Evolutionary conservation across 2,329 filamentous ascomycete genomes (phyloP), one percentile per base, ranked within the genome.

Genomic region (Sarocladium oryzae): DNA sequence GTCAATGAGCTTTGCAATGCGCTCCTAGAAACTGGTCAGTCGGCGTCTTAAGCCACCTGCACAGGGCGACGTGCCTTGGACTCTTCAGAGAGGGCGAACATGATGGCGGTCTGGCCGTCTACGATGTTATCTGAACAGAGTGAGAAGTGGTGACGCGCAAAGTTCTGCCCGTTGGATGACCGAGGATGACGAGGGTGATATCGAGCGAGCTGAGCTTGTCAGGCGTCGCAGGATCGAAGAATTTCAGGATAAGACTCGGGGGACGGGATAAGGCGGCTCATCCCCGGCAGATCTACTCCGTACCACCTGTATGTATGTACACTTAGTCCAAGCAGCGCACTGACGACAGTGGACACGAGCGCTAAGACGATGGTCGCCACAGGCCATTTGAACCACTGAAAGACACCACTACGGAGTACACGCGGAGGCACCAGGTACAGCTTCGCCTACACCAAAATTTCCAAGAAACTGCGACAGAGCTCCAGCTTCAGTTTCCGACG

Each of bases 1-100:
- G 72, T 97, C 93, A 69, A 99, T 93, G 75, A 97, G 81, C 78
- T 91, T 92, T 65, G 88, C 85, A 73, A 99, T 96, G 78, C 93
- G 90, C 85, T 99, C 93, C 92, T 96, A 62, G 59, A 50, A 23
- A 54, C 37, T 56, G 45, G 33, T 54, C 16, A 53, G 51, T 43
- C 15, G 32, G 20, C 26, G n/a, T 32, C n/a, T n/a, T n/a, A n/a
- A n/a, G 28, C 28, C 21, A 10, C 16, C 36, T 10, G 24, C 28
- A 48, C 24, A 20, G 16, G 21, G 8, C 28, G 30, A 51, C 66
- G 58, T 67, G 95, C 92, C 86, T 97, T 97, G 66, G 91, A 90
- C 77, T 99, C 93, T 74, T 99, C 93, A 49, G 93, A 97, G 59
- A 97, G 85, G 64, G 76, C 66, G 57, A 82, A 77, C 78, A 82